Evolutionary conservation across 2,329 filamentous ascomycete genomes (phyloP), one percentile per base, ranked within the genome.

Genomic region (Cladophialophora yegresii): DNA sequence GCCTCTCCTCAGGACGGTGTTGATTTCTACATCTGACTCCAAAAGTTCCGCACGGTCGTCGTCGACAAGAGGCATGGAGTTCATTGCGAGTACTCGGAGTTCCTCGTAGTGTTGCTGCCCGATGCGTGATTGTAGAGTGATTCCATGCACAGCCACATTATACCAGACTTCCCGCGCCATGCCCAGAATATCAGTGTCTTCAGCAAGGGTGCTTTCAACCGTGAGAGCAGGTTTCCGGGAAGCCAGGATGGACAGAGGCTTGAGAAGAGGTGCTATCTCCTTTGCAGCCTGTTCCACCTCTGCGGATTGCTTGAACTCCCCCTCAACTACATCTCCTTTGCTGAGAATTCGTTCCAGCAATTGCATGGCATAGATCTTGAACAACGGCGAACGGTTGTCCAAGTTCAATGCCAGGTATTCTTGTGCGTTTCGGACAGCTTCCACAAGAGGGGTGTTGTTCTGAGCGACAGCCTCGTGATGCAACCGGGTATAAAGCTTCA

Each of bases 21-120:
- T 98, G 47, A 99, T 84, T 73, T 99, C 95, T 61, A 99, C 93
- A 70, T 98, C 95, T 75, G 93, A 97, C 76, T 99, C 95, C 9
- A 95, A 84, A 73, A 96, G 89, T 71, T 96, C 93, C 32, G 91
- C 89, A 64, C 92, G 87, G 74, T 96, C 90, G 73, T 96, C 92
- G 1, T 93, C 87, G 33, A 99, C 89, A 61, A 99, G 79, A 0
- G 95, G 90, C 30, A 90, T 88, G 12, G 93, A 96, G 76, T 96
- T 88, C 58, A 92, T 86, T 1, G 96, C 93, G 74, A 99, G 88
- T 40, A 91, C 82, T 26, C 90, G 87, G 22, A 99, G 82, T 73
- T 97, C 92, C 63, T 89, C 84, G 56, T 87, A 77, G 71, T 96
- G 87, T 69, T 86, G 85, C 74, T 88, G 89, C 20, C 89, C 90